Percentiles rank a stretch among this genome's conserved stretches.
Conservation (phyloP, 2,329 filamentous ascomycete genomes). For the Fonsecaea erecta region DNA sequence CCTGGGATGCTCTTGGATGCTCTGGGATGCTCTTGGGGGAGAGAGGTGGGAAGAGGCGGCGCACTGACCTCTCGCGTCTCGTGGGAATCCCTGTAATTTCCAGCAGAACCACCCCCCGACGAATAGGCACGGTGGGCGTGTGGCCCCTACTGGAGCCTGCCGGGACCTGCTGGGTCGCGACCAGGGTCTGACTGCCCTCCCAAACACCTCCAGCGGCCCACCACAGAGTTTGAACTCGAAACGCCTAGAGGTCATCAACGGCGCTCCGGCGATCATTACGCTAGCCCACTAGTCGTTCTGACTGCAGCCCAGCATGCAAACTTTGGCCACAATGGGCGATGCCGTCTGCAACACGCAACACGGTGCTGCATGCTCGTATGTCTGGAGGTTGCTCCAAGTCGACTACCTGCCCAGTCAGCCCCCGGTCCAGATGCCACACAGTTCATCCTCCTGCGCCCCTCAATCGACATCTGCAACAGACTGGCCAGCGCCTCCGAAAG, state of each 20-base stretch:
- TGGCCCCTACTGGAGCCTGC: not conserved
- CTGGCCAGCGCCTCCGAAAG: not conserved
- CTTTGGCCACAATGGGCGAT: not conserved
- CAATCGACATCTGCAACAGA: constrained; percentile 6
- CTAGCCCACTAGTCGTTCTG: not conserved
- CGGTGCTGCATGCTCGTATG: not conserved
- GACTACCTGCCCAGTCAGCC: no score
- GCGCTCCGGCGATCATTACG: constrained; percentile 1
- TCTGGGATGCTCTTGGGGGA: not conserved
- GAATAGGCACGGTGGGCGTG: not conserved
- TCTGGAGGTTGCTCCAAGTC: not conserved
- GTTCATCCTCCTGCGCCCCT: not conserved
- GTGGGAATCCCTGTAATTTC: constrained; percentile 3
- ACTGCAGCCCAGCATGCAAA: not conserved
- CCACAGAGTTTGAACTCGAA: not conserved
- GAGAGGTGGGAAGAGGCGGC: not conserved
- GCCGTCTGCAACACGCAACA: not conserved
- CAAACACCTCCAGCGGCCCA: not conserved
- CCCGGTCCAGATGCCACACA: no score
- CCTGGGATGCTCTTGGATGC: no score
- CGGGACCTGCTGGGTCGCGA: not conserved
- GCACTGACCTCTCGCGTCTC: constrained; percentile 1
- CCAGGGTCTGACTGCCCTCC: not conserved
- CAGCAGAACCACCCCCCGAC: not conserved
- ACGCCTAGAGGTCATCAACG: constrained; percentile 6